Conservation (phyloP, 352 stramenopile species). For the Phytopythium cucurbitacearum region DNA sequence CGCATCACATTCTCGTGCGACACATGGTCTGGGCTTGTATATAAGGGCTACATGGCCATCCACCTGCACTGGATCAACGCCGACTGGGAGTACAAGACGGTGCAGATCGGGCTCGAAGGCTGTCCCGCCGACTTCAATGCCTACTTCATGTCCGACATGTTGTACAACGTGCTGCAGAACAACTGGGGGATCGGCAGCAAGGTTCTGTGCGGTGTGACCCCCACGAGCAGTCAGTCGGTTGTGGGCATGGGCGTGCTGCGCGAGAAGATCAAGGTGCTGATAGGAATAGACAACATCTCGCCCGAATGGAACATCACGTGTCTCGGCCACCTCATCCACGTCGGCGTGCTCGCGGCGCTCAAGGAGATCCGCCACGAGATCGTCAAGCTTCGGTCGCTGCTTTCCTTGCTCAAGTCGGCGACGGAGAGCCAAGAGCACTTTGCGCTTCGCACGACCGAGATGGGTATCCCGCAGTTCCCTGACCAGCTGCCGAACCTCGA, state of each 20-base stretch:
- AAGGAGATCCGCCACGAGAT: slow-evolving; percentile 73
- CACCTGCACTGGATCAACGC: slow-evolving; percentile 82
- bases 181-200: slow-evolving; percentile 74
- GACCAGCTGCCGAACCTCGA: slow-evolving; percentile 65
- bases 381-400: slow-evolving; percentile 68
- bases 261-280: slow-evolving; percentile 75
- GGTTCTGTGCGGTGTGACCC: slow-evolving; percentile 66
- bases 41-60: slow-evolving; percentile 74
- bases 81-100: slow-evolving; percentile 82
- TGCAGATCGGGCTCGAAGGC: slow-evolving; percentile 70
- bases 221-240: slow-evolving; percentile 48
- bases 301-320: slow-evolving; percentile 74
- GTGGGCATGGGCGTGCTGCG: slow-evolving; percentile 74
- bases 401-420: slow-evolving; percentile 66
- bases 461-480: slow-evolving; percentile 51
- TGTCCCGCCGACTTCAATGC: slow-evolving; percentile 63
- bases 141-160: slow-evolving; percentile 76
- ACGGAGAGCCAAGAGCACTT: slow-evolving; percentile 77
- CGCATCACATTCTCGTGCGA: slow-evolving; percentile 78
- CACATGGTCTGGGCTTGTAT: slow-evolving; percentile 65
- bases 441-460: slow-evolving; percentile 57
- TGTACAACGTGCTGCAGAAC: slow-evolving; percentile 78
- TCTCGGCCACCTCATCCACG: slow-evolving; percentile 68
- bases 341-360: slow-evolving; percentile 52
- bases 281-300: slow-evolving; percentile 73